Evolutionary conservation across 148 eudicot species (phyloP), one percentile per base, ranked within the genome.

Genomic region (Chenopodium berlandieri): DNA sequence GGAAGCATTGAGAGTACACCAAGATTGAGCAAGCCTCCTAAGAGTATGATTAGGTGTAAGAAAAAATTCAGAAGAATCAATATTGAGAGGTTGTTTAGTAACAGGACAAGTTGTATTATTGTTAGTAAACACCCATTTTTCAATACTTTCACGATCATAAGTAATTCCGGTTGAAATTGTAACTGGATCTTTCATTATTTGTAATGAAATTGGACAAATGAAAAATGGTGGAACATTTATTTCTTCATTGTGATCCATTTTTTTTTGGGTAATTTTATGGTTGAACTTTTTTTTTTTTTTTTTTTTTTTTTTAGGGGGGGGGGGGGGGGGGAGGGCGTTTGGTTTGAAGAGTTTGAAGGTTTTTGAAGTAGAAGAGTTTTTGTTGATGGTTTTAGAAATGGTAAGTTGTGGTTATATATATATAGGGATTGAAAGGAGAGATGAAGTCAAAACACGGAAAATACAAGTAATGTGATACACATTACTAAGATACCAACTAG

Each of bases 31-130:
- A 31, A 93, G 52, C 0, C 98, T 87, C 25, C 97, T 87, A 44
- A 95, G 87, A 14, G 95, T 95, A 84, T 91, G 92, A 88, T 95
- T 95, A 0, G 98, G 98, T 62, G 90, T 95, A 17, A 95, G 78
- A 48, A 71, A 71, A 75, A 4, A 47, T 16, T 80, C 85, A 7
- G 27, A 83, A 1, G 46, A 64, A 19, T 88, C 84, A 6, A 11
- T 44, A 27, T 56, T 72, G 46, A 95, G 85, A 27, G 75, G 78
- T 79, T 93, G 97, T 86, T 92, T 95, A 44, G 98, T 93, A 14
- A 87, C 91, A 0, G 98, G 98, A 62, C 98, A 95, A 2, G 85
- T 81, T 37, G 80, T 79, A 75, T 90, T 88, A 3, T 87, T 90
- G 31, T 71, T 69, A 4, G 86, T 67, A 68, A 87, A 88, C 2